Base-by-base conservation (phyloP, 2,329 filamentous ascomycete genomes). In the Paradendryphiella salina region DNA sequence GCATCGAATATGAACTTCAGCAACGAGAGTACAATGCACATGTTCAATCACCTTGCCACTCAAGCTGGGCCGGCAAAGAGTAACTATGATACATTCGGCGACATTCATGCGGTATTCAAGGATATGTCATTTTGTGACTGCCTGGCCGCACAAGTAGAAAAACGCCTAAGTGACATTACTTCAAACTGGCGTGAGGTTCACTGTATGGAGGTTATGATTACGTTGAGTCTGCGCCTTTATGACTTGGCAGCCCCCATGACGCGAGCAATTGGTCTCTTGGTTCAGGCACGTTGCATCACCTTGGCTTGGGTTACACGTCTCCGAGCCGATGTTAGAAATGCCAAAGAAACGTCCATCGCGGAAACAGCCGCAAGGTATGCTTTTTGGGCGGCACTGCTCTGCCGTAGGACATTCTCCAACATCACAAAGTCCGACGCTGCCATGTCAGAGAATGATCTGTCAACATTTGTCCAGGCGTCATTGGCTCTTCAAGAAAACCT, bases 1-100 rank as follows among this genome's bases (percentile, higher is more conserved):
- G 75, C 77, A 0, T 76, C 79, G 73, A 80, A 17, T 50, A 41
- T 89, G 3, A 86, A 87, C 56, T 81, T 87, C 54, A 81, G 79
- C 40, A 78, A 75, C 1, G 75, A 80, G 35, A 73, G 76, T 0
- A 80, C 80, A 0, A 72, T 75, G 9, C 46, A 72, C 0, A 57
- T 86, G 0, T 63, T 88, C 3, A 70, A 71, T 3, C 79, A 81
- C 9, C 71, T 87, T 3, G 74, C 77, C 1, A 56, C 79, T 0
- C 80, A 87, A 56, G 77, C 75, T 2, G 86, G 86, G 0, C 83
- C 83, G 61, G 64, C 5, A 67, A 71, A 18, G 32, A 26, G n/a
- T 26, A 34, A 26, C 1, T 28, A 57, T 2, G 56, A 1, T 39
- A 46, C 62, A 15, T 63, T 82, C 0, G 75, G 85, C 0, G 59